These are phyloP conservation scores for Sclerotinia nivalis DNA, from an alignment of 2,329 filamentous ascomycete species.

Conservation along the genomic window DNA sequence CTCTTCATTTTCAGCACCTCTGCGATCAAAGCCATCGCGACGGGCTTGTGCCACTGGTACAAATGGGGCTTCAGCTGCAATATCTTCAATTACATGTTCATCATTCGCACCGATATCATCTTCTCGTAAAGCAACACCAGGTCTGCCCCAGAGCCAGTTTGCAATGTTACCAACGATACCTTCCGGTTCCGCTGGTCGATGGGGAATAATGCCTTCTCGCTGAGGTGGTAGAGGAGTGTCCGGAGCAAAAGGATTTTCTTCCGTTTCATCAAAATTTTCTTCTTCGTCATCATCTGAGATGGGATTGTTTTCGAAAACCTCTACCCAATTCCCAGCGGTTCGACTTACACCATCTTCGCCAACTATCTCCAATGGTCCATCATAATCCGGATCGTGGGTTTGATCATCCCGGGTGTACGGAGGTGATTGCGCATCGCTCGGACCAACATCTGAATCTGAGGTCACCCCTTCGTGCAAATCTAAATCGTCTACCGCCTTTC, in stretches of 20 bases:
- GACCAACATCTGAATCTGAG: not conserved
- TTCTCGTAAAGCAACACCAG: conserved; percentile 46
- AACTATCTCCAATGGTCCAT: conserved; percentile 27
- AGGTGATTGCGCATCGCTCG: not conserved
- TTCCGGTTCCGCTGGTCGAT: conserved; percentile 36
- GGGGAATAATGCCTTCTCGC: conserved; percentile 26
- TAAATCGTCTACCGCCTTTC: conserved; percentile 12
- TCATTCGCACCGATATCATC: conserved; percentile 53
- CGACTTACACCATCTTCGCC: conserved; percentile 32
- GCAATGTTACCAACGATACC: conserved; percentile 50
- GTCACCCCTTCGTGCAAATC: conserved; percentile 11
- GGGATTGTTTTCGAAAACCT: conserved; percentile 34
- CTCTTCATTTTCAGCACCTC: conserved; percentile 43
- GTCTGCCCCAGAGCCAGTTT: conserved; percentile 63
- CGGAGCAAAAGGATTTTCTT: conserved; percentile 29
- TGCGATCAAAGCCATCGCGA: conserved; percentile 32
- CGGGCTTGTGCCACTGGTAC: conserved; percentile 47
- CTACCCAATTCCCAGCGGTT: conserved; percentile 28
- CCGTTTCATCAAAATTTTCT: conserved; percentile 16
- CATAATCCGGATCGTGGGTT: not conserved
- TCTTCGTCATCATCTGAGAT: conserved; percentile 29
- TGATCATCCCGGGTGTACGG: too few species aligned
- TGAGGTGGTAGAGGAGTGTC: conserved; percentile 28
- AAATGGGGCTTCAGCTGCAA: conserved; percentile 61
- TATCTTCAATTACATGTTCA: conserved; percentile 59